Percentiles rank a stretch among this genome's conserved stretches.
Evolutionary conservation across 495 filamentous ascomycete species (phyloP).

Genomic region (Xylaria nigripes): DNA sequence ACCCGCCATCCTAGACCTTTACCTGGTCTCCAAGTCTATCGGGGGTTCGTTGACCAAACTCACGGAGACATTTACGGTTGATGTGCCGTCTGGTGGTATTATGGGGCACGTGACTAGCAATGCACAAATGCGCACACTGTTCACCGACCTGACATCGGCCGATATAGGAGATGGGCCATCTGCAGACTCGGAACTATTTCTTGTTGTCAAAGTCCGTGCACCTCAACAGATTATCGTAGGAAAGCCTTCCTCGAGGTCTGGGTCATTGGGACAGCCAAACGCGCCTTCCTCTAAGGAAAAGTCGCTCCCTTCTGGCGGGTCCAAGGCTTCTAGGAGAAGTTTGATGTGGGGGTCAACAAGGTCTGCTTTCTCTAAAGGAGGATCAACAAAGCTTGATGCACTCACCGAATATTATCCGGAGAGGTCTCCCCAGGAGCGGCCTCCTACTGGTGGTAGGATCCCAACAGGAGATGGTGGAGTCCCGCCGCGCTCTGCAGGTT

Average conservation of each 20-base stretch:
- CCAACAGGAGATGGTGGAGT: conserved; percentile 38
- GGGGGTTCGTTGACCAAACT: conserved; percentile 55
- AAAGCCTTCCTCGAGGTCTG: conserved; percentile 41
- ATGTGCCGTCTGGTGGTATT: conserved; percentile 65
- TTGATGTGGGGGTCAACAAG: conserved; percentile 67
- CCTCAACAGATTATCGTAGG: conserved; percentile 44
- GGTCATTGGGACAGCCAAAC: conserved; percentile 28
- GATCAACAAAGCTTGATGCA: conserved; percentile 40
- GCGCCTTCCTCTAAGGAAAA: conserved; percentile 36
- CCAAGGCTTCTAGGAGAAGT: conserved; percentile 63
- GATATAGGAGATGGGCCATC: conserved; percentile 75
- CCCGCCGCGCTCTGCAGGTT: conserved; percentile 50
- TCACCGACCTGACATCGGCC: conserved; percentile 69
- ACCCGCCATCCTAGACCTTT: conserved; percentile 67
- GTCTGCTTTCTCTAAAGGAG: conserved; percentile 39
- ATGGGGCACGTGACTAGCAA: conserved; percentile 50
- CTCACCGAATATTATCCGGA: conserved; percentile 42
- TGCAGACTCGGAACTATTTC: conserved; percentile 59
- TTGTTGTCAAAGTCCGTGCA: conserved; percentile 74
- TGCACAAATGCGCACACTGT: conserved; percentile 71
- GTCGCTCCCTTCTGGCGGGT: conserved; percentile 34
- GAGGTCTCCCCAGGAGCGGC: conserved; percentile 24
- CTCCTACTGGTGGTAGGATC: conserved; percentile 18
- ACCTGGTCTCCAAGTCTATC: conserved; percentile 62
- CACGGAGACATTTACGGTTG: conserved; percentile 75